Conservation (phyloP, 768 basidiomycete species). For the Termitomyces sp. region DNA sequence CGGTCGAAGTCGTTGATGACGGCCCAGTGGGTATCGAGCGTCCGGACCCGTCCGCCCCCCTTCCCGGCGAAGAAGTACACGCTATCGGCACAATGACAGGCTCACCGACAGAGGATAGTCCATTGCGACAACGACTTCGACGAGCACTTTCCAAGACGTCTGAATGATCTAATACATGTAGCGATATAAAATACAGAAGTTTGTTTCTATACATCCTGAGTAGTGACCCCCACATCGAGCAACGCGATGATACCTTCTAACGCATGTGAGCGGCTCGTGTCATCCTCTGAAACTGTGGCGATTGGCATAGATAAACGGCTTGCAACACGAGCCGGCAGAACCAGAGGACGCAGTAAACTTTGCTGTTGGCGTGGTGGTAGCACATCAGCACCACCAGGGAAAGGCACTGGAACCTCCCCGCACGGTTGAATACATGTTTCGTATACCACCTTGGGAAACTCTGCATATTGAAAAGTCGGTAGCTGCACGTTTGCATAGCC, state of each 20-base stretch:
- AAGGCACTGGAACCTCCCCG: not conserved
- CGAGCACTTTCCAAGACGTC: slow-evolving; percentile 21
- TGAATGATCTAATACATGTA: not conserved
- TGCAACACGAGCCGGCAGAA: slow-evolving; percentile 3
- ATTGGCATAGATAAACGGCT: not conserved
- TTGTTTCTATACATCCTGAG: not conserved
- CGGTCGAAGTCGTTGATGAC: slow-evolving; percentile 47
- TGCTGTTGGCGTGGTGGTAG: not conserved
- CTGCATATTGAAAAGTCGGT: not conserved
- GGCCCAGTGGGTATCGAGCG: slow-evolving; percentile 27
- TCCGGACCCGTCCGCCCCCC: not conserved
- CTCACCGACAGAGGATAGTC: slow-evolving; percentile 17
- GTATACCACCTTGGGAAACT: slow-evolving; percentile 5
- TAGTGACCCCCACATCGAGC: slow-evolving; percentile 2
- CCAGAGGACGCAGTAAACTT: slow-evolving; percentile 4
- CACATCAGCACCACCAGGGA: not conserved
- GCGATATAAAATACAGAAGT: not conserved
- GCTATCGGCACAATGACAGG: slow-evolving; percentile 11
- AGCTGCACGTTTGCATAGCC: not conserved
- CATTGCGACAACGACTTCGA: slow-evolving; percentile 22
- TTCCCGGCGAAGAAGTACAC: slow-evolving; percentile 5
- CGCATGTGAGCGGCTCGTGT: slow-evolving; percentile 1
- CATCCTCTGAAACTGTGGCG: not conserved
- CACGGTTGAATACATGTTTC: not conserved
- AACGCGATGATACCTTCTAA: slow-evolving; percentile 15